Conservation (phyloP, 371 early-diverging fungal species). For the Mortierella sp. region DNA sequence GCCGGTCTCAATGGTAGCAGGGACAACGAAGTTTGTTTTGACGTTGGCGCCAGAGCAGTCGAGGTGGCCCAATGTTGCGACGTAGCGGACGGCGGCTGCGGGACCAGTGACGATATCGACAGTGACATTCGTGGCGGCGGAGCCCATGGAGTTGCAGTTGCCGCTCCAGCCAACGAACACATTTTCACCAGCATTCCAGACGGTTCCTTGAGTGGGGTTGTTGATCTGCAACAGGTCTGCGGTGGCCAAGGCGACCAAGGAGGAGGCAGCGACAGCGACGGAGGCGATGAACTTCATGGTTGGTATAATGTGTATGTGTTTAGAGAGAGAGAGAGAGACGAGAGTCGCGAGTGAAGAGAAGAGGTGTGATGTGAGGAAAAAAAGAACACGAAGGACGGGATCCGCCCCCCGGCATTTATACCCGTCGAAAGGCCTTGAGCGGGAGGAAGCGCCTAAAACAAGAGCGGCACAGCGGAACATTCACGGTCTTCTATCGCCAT, state of each 20-base stretch:
- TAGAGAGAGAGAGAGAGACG: not conserved
- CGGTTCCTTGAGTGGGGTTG: constrained; percentile 26
- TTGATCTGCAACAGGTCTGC: constrained; percentile 37
- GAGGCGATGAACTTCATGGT: constrained; percentile 37
- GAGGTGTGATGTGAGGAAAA: not conserved
- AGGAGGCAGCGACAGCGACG: constrained; percentile 20
- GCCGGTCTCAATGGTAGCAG: constrained; percentile 6
- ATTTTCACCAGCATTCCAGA: constrained; percentile 17
- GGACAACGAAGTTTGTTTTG: constrained; percentile 11
- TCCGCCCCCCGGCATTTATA: too few relatives aligned
- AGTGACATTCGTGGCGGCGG: constrained; percentile 17
- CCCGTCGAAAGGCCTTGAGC: too few relatives aligned
- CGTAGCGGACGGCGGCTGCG: constrained; percentile 13
- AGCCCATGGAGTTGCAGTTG: constrained; percentile 27
- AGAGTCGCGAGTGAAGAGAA: not conserved
- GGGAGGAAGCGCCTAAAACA: too few relatives aligned
- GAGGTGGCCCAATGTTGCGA: constrained; percentile 17
- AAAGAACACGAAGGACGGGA: not conserved
- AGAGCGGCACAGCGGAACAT: constrained; percentile 2
- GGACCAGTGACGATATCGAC: constrained; percentile 31
- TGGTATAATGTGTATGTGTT: not conserved
- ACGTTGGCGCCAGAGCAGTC: constrained; percentile 22
- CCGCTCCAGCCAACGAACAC: constrained; percentile 25
- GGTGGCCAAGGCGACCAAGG: constrained; percentile 22
- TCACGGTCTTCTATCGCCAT: not conserved